A percentile compares a stretch with the other conserved stretches of the same genome.
Conservation (phyloP, 306 rosid genomes). For the Dalbergia cochinchinensis region DNA sequence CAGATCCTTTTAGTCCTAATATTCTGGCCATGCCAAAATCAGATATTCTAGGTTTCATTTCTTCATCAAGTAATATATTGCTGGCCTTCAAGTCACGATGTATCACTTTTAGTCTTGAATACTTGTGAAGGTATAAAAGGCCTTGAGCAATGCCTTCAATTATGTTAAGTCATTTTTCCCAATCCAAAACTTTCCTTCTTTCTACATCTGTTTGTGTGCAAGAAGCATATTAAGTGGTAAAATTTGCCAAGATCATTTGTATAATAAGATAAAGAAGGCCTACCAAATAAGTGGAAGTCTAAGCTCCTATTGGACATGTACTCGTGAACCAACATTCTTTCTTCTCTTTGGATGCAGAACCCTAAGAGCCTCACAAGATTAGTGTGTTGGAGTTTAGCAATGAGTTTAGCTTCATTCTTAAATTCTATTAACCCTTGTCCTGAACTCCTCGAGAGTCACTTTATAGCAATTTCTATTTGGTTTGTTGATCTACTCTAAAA, state of each 20-base stretch:
- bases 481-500: constrained; percentile 46
- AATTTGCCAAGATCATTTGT: neutral
- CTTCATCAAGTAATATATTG: constrained; percentile 53
- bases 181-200: constrained; percentile 30
- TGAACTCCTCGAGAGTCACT: too few relatives aligned
- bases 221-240: neutral
- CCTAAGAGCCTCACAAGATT: too few relatives aligned
- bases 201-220: constrained; percentile 30
- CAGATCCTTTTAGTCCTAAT: constrained; percentile 32
- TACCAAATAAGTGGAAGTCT: constrained; percentile 55
- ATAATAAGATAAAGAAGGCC: neutral
- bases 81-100: constrained; percentile 57
- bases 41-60: constrained; percentile 57
- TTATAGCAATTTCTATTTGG: too few relatives aligned
- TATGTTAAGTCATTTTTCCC: constrained; percentile 47
- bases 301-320: constrained; percentile 44
- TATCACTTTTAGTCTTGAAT: constrained; percentile 57
- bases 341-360: too few relatives aligned
- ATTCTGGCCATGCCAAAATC: constrained; percentile 63
- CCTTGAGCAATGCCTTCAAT: constrained; percentile 59
- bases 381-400: too few relatives aligned
- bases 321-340: constrained; percentile 44
- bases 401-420: too few relatives aligned
- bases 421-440: too few relatives aligned
- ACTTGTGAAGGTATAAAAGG: constrained; percentile 52